Evolutionary conservation across 192 early-diverging fungal species (phyloP).

Genomic region (Irineochytrium annulatum): DNA sequence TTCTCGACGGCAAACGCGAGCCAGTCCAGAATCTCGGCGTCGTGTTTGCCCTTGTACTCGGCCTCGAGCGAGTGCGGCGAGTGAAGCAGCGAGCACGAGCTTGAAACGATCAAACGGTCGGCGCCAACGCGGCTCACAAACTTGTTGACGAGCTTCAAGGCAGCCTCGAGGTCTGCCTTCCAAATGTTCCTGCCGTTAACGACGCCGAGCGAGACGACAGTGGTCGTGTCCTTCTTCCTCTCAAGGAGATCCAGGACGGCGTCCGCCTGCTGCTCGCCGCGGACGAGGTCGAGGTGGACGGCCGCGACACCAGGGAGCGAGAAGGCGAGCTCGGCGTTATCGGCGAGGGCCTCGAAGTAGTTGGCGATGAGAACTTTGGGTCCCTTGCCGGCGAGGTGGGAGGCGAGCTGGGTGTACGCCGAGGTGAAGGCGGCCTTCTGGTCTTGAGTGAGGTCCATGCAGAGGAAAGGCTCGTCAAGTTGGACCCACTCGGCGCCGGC

Average conservation of each 20-base stretch:
- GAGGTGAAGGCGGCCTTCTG: slow-evolving; percentile 50
- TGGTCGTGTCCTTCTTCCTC: slow-evolving; percentile 29
- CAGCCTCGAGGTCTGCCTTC: slow-evolving; percentile 80
- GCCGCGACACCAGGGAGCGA: slow-evolving; percentile 70
- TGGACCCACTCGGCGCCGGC: slow-evolving; percentile 82
- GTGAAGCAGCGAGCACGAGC: slow-evolving; percentile 91
- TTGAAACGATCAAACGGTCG: slow-evolving; percentile 76
- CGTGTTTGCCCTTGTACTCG: slow-evolving; percentile 50
- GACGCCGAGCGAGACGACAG: slow-evolving; percentile 87
- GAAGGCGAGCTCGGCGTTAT: slow-evolving; percentile 66
- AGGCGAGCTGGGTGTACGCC: slow-evolving; percentile 62
- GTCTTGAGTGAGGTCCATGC: slow-evolving; percentile 53
- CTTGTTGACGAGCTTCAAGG: slow-evolving; percentile 62
- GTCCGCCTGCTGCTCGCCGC: slow-evolving; percentile 77
- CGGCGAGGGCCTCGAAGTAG: slow-evolving; percentile 86
- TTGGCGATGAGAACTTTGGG: slow-evolving; percentile 76
- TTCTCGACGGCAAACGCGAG: slow-evolving; percentile 92
- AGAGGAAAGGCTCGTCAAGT: slow-evolving; percentile 74
- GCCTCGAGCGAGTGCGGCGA: slow-evolving; percentile 82
- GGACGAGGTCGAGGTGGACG: slow-evolving; percentile 88
- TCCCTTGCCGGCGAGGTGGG: slow-evolving; percentile 31
- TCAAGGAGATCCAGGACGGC: slow-evolving; percentile 55
- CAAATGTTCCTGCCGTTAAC: slow-evolving; percentile 98
- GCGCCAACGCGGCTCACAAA: slow-evolving; percentile 66
- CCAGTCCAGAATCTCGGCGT: slow-evolving; percentile 84